Conservation (phyloP, 2,329 filamentous ascomycete species). For the Aspergillus arachidicola region DNA sequence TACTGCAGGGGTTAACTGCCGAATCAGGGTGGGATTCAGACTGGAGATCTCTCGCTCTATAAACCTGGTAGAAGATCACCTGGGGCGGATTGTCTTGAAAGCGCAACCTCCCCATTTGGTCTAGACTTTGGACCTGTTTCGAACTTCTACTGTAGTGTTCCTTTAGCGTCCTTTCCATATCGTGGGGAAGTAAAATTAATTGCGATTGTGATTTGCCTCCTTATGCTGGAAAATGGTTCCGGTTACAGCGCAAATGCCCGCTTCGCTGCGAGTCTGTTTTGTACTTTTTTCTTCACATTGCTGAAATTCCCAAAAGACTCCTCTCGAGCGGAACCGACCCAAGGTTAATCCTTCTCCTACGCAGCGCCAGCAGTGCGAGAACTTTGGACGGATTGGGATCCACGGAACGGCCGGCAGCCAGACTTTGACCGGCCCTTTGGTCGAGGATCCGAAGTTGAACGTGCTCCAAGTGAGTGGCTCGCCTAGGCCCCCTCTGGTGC, state of each 20-base stretch:
- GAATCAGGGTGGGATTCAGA: not conserved
- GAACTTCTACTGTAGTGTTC: not conserved
- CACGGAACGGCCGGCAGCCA: slow-evolving; percentile 12
- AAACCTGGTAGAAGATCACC: not conserved
- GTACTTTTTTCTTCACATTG: not conserved
- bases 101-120: not conserved
- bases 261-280: not conserved
- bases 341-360: not conserved
- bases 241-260: not conserved
- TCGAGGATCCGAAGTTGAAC: slow-evolving; percentile 12
- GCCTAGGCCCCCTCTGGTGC: slow-evolving; percentile 11
- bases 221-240: slow-evolving; percentile 11
- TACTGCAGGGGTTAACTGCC: not conserved
- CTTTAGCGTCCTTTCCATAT: not conserved
- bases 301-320: not conserved
- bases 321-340: slow-evolving; percentile 1
- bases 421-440: slow-evolving; percentile 15
- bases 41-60: not conserved
- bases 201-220: not conserved
- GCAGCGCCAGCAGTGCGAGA: not conserved
- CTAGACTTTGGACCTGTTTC: not conserved
- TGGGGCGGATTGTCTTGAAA: not conserved
- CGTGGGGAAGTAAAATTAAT: not conserved
- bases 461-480: slow-evolving; percentile 9
- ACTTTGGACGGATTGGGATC: slow-evolving; percentile 6